phyloP scores from a whole-genome alignment of 768 basidiomycete species.

The Cytidiella melzeri region DNA sequence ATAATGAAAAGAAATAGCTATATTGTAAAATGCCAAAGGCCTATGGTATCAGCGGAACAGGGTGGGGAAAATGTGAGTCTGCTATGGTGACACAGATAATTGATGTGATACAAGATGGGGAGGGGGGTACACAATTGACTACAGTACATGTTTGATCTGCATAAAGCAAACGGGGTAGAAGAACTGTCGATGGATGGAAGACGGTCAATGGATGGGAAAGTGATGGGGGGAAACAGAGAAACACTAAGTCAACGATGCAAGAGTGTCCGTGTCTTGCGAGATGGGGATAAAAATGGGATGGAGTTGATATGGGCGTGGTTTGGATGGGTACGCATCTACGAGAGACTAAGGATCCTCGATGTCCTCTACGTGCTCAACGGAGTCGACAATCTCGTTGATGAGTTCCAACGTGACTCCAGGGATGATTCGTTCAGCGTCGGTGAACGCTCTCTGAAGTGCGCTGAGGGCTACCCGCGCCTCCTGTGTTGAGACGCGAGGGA shows the following conservation, averaged over 20 bases:
- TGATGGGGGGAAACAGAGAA: slow-evolving; percentile 4
- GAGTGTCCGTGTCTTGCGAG: slow-evolving; percentile 5
- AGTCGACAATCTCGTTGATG: slow-evolving; percentile 91
- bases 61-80: slow-evolving; percentile 4
- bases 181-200: slow-evolving; percentile 3
- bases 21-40: slow-evolving; percentile 19
- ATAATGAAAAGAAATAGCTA: slow-evolving; percentile 21
- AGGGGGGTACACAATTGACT: slow-evolving; percentile 7
- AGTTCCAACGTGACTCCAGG: slow-evolving; percentile 92
- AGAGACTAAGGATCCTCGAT: slow-evolving; percentile 33
- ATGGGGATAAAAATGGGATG: not conserved
- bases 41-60: slow-evolving; percentile 11
- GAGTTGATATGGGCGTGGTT: not conserved
- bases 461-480: slow-evolving; percentile 85
- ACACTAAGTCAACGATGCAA: too few relatives aligned
- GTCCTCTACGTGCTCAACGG: slow-evolving; percentile 85
- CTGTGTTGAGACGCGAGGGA: slow-evolving; percentile 88
- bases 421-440: slow-evolving; percentile 91
- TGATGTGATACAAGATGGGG: slow-evolving; percentile 7
- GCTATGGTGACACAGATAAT: too few relatives aligned
- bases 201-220: not conserved
- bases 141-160: slow-evolving; percentile 12
- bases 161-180: slow-evolving; percentile 2
- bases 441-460: slow-evolving; percentile 85
- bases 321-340: not conserved